Evolutionary conservation across 2,329 filamentous ascomycete species (phyloP).

Genomic region (Rutstroemia sp.): DNA sequence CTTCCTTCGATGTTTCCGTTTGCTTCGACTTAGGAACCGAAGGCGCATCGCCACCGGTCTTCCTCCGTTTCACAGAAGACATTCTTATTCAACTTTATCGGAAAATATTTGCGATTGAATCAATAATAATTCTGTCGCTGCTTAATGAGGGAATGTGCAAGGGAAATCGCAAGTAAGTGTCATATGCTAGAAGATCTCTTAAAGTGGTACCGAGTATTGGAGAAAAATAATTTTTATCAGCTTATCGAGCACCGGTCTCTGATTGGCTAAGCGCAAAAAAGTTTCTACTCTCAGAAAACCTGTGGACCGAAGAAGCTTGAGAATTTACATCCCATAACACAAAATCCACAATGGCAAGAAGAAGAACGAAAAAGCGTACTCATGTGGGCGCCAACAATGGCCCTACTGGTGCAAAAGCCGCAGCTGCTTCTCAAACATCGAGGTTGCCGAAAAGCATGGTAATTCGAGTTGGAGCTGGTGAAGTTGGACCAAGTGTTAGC

Average conservation of each 20-base stretch:
- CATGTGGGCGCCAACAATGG: conserved; percentile 59
- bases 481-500: conserved; percentile 85
- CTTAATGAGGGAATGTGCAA: too few relatives aligned
- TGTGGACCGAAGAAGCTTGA: background rate
- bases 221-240: conserved; percentile 26
- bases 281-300: conserved; percentile 8
- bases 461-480: conserved; percentile 89
- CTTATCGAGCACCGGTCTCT: conserved; percentile 25
- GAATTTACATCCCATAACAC: conserved; percentile 14
- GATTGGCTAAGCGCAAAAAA: conserved; percentile 24
- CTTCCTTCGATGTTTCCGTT: conserved; percentile 10
- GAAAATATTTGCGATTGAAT: too few relatives aligned
- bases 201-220: background rate
- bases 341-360: conserved; percentile 59
- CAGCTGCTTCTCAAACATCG: conserved; percentile 48
- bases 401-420: conserved; percentile 40
- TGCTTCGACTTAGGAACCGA: conserved; percentile 15
- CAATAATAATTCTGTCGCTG: too few relatives aligned
- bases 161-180: too few relatives aligned
- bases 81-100: conserved; percentile 13
- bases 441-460: conserved; percentile 93
- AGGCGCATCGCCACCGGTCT: conserved; percentile 20
- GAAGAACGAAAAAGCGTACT: conserved; percentile 81
- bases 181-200: too few relatives aligned
- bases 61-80: conserved; percentile 29